Evolutionary conservation across 1,284 basidiomycete genomes (phyloP), one percentile per base, ranked within the genome.

Genomic region (Filobasidium uniguttulatum): DNA sequence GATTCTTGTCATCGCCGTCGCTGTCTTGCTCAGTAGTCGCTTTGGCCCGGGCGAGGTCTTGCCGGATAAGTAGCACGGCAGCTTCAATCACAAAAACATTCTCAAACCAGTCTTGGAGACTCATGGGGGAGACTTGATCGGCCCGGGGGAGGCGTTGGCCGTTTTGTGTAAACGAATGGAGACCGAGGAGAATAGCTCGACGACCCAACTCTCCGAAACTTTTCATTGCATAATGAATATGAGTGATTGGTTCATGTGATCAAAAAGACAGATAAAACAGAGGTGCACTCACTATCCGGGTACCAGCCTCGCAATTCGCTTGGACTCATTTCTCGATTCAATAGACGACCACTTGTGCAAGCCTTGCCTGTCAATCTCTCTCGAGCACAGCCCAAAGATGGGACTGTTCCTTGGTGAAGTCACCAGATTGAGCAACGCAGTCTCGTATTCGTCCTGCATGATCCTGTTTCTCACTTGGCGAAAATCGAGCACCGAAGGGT

Each of bases 51-150:
- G 57, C 7, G 34, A 56, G 37, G 56, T 68, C 64, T 5, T 54
- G 37, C 62, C 62, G 62, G 54, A 67, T 64, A 34, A 69, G 57
- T 14, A 60, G 45, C 25, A 60, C 57, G 2, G 60, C 57, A 0
- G 61, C 59, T 54, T 69, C 67, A 36, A 66, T 64, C 0, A 67
- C 59, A 15, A 69, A 57, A 9, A 69, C 59, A 46, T 60, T 53
- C 9, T 53, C 31, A 48, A 67, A 57, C 46, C 63, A 65, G 29
- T 68, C 64, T 22, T 56, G 22, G 7, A 52, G 29, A 1, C 54
- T 53, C 5, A 69, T 56, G 0, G 63, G 62, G 15, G 51, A 44
- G 46, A 55, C 55, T 9, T 47, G 40, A 20, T 44, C 23, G 2
- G 36, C 25, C 3, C 35, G 38, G 10, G 40, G 29, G 15, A 40